These are phyloP conservation scores for Neoascochyta sp. DNA, from an alignment of 2,329 filamentous ascomycete genomes.

Conservation along the genomic window DNA sequence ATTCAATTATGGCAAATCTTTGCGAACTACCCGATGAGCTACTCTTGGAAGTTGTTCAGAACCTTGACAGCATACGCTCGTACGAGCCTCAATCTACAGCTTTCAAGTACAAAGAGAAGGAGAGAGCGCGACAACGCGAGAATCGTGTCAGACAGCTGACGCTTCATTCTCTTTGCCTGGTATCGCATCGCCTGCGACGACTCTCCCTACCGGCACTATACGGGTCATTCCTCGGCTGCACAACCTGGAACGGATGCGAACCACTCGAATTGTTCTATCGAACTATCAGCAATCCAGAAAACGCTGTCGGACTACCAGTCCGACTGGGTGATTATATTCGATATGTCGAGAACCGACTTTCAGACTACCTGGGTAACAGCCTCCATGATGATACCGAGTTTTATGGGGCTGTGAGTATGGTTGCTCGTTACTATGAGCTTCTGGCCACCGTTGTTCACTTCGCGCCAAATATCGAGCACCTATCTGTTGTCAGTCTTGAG, in stretches of 20 bases:
- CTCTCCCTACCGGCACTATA: conserved; percentile 23
- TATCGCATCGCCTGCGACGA: conserved; percentile 13
- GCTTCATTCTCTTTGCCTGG: conserved; percentile 18
- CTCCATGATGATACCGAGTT: conserved; percentile 9
- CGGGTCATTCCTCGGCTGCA: conserved; percentile 16
- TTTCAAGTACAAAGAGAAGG: conserved; percentile 13
- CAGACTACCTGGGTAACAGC: conserved; percentile 19
- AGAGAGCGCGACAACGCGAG: conserved; percentile 20
- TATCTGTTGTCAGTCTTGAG: conserved; percentile 24
- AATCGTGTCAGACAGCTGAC: conserved; percentile 16
- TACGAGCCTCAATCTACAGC: conserved; percentile 20
- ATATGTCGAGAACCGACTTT: conserved; percentile 26
- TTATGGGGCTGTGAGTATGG: conserved; percentile 3
- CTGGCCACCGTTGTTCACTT: conserved; percentile 16
- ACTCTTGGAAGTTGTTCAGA: conserved; percentile 14
- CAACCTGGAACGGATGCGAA: conserved; percentile 12
- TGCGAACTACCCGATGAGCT: conserved; percentile 22
- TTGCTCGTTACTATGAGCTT: conserved; percentile 15
- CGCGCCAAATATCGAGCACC: conserved; percentile 19
- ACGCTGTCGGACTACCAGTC: background rate
- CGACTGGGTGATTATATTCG: conserved; percentile 9
- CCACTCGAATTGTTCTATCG: conserved; percentile 15
- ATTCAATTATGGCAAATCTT: conserved; percentile 4
- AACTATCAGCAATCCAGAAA: conserved; percentile 6
- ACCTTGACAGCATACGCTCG: conserved; percentile 14